A percentile compares a stretch with the other conserved stretches of the same genome.
These are phyloP conservation scores for Alternaria longipes DNA, from an alignment of 2,329 filamentous ascomycete species.

Conservation along the genomic window DNA sequence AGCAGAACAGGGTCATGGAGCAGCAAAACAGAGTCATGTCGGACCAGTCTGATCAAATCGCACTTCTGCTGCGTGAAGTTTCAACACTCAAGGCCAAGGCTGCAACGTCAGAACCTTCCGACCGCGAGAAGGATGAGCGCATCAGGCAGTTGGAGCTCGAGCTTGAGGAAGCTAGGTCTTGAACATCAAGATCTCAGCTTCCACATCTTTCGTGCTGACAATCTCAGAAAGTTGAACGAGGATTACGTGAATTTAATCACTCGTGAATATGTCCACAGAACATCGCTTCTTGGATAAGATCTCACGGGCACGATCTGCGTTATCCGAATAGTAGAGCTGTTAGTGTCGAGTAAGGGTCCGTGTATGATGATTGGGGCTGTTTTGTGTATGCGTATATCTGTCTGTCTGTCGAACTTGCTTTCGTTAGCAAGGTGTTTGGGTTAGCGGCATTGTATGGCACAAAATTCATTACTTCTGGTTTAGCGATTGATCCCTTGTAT, in stretches of 20 bases:
- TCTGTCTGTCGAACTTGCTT: conserved; percentile 16
- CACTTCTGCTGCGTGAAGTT: conserved; percentile 69
- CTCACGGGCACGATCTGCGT: neutral
- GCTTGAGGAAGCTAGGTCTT: conserved; percentile 53
- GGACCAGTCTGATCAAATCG: conserved; percentile 79
- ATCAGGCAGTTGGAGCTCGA: conserved; percentile 54
- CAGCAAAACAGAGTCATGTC: conserved; percentile 80
- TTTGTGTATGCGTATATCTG: conserved; percentile 21
- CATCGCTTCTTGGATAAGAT: conserved; percentile 11
- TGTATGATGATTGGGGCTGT: conserved; percentile 17
- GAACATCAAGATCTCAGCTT: conserved; percentile 15
- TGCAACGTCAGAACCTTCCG: conserved; percentile 50
- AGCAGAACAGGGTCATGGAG: conserved; percentile 81
- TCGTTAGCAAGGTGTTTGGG: conserved; percentile 23
- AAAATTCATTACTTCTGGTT: conserved; percentile 7
- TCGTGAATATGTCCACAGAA: neutral
- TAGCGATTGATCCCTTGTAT: neutral
- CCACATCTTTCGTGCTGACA: neutral
- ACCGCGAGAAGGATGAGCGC: conserved; percentile 53
- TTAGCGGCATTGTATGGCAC: conserved; percentile 23
- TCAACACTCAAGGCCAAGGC: conserved; percentile 77
- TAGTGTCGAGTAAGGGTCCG: neutral
- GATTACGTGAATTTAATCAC: conserved; percentile 10
- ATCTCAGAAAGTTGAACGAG: neutral
- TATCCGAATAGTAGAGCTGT: neutral